Base-by-base conservation (phyloP, 179 eudicot species). In the Silene coronaria region DNA sequence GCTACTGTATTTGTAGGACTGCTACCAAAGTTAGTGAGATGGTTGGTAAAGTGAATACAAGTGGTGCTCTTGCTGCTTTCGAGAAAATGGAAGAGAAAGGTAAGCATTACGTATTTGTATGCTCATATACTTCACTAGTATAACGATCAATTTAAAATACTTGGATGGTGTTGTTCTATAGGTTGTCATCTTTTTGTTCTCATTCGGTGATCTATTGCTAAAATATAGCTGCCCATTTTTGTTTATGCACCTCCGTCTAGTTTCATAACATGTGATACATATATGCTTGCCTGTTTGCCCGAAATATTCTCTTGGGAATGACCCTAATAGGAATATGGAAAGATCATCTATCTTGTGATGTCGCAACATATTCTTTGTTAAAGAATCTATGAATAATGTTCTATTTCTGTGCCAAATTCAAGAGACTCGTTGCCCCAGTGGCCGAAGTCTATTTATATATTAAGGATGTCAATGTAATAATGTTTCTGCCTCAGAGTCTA, bases 71-170 rank as follows among this genome's bases (percentile, higher is more conserved):
- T 81, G 87, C 95, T 7, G 97, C 97, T 64, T 92, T 92, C 78
- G 99, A 92, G 79, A 95, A 89, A 86, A 92, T 92, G 97, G 97
- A 95, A 79, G 99, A 92, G 83, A 92, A 95, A 85, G 97, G 99
- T 85, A 73, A n/a, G 62, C 45, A 17, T 53, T 26, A 51, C 24
- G 10, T 51, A 27, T 14, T 23, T 69, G 8, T 23, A 69, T 69
- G 72, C 12, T n/a, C 1, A 23, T 14, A 5, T 46, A 42, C 13
- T 1, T 38, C 72, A 42, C 19, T 42, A 67, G 14, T 38, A 14
- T 22, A 19, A 17, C 1, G 51, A 42, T 16, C 51, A 2, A 36
- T 19, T 19, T 32, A 7, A 34, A 8, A 0, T 66, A n/a, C 38
- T 3, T 34, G 24, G 16, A 32, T 66, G 70, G 24, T 66, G 45